Conservation (phyloP, 2,329 filamentous ascomycete species). For the Colletotrichum sansevieriae region DNA sequence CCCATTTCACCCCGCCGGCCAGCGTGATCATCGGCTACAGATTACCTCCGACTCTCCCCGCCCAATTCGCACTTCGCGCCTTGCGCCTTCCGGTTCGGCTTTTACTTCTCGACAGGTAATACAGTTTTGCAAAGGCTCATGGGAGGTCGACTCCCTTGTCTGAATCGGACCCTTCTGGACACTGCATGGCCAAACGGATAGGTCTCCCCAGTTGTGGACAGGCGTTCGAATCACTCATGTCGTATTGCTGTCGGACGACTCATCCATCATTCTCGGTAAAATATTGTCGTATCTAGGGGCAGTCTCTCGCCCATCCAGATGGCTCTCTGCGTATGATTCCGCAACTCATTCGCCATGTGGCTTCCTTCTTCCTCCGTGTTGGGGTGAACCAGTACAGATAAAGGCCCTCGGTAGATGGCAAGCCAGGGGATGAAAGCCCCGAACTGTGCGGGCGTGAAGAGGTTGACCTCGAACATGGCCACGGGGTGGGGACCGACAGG, state of each 20-base stretch:
- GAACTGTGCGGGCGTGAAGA: slow-evolving; percentile 89
- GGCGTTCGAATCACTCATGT: too few species aligned
- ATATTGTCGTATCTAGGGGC: slow-evolving; percentile 63
- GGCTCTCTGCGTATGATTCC: slow-evolving; percentile 76
- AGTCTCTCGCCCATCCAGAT: slow-evolving; percentile 81
- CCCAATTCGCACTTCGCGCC: too few species aligned
- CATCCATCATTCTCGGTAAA: slow-evolving; percentile 18
- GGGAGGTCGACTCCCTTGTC: too few species aligned
- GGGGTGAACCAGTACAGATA: slow-evolving; percentile 85
- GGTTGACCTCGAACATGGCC: slow-evolving; percentile 93
- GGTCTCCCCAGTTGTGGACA: too few species aligned
- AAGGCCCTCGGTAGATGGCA: slow-evolving; percentile 81
- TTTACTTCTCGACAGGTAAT: too few species aligned
- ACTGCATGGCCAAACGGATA: too few species aligned
- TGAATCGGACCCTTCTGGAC: too few species aligned
- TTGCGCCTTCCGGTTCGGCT: too few species aligned
- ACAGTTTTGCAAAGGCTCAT: too few species aligned
- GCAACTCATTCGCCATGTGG: slow-evolving; percentile 51
- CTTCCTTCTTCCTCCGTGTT: slow-evolving; percentile 72
- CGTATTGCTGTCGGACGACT: background rate
- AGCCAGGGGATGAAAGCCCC: slow-evolving; percentile 91
- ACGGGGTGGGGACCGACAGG: slow-evolving; percentile 86
- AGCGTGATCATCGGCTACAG: too few species aligned
- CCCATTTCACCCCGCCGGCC: too few species aligned
- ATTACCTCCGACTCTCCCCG: too few species aligned